Conservation (phyloP, 2,329 filamentous ascomycete species). For the Talaromyces islandicus region DNA sequence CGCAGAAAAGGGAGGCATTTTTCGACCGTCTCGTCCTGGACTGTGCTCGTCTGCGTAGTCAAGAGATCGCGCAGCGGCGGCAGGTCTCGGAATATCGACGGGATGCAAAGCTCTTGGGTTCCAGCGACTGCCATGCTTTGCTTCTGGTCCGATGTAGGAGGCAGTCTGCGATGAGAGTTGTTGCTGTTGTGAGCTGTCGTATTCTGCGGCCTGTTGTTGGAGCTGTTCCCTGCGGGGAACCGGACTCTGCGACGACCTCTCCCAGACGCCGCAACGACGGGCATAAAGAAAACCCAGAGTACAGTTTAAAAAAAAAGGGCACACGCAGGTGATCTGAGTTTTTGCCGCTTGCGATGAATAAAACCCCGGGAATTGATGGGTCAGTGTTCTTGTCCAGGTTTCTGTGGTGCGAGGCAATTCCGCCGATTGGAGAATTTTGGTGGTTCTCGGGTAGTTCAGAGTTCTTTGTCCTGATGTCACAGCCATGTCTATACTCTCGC, state of each 20-base stretch:
- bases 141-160: slow-evolving; percentile 1
- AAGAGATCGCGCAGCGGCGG: slow-evolving; percentile 63
- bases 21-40: slow-evolving; percentile 64
- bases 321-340: neutral
- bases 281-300: slow-evolving; percentile 21
- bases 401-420: neutral
- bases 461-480: neutral
- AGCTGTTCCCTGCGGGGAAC: slow-evolving; percentile 22
- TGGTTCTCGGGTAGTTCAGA: neutral
- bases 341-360: neutral
- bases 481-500: no score
- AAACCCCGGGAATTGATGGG: neutral
- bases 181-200: slow-evolving; percentile 7
- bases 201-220: slow-evolving; percentile 14
- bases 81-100: slow-evolving; percentile 35
- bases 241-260: slow-evolving; percentile 34
- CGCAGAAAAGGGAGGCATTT: slow-evolving; percentile 64
- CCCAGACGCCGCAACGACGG: slow-evolving; percentile 24
- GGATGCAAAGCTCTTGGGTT: slow-evolving; percentile 12
- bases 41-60: slow-evolving; percentile 59
- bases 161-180: slow-evolving; percentile 12
- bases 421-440: neutral
- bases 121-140: neutral
- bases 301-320: neutral
- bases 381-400: neutral